Evolutionary conservation across 352 stramenopile species (phyloP).

Genomic region (Pythium biforme): DNA sequence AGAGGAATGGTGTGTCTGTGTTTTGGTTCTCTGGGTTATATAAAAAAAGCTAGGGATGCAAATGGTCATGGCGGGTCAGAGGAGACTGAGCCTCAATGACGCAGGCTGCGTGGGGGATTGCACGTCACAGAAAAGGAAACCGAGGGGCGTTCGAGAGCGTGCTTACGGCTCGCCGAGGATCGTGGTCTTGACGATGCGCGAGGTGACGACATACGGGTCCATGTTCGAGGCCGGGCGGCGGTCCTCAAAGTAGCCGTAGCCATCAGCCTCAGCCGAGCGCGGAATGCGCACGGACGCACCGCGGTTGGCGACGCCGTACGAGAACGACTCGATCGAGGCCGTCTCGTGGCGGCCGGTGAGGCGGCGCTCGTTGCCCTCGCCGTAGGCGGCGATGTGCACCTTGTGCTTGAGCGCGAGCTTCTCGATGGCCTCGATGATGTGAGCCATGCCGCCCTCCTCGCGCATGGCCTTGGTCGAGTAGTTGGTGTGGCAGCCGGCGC

Average conservation of each 20-base stretch:
- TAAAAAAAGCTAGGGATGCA: neutral
- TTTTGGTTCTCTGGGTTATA: constrained; percentile 2
- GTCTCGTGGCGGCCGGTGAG: constrained; percentile 97
- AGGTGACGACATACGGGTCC: constrained; percentile 97
- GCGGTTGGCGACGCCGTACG: constrained; percentile 97
- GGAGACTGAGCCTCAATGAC: neutral
- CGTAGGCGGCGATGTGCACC: constrained; percentile 97
- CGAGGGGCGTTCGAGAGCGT: too few relatives aligned
- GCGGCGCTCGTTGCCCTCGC: constrained; percentile 95
- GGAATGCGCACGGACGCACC: constrained; percentile 94
- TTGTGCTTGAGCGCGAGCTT: constrained; percentile 97
- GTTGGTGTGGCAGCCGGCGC: constrained; percentile 95
- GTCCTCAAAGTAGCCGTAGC: constrained; percentile 95
- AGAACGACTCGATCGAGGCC: constrained; percentile 95
- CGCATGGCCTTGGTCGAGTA: constrained; percentile 97
- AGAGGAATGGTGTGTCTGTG: neutral
- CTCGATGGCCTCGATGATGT: constrained; percentile 97
- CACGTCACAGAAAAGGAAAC: too few relatives aligned
- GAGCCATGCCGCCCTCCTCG: constrained; percentile 90
- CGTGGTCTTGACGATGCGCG: constrained; percentile 97
- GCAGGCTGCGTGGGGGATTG: too few relatives aligned
- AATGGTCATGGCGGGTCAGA: neutral
- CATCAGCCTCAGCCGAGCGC: constrained; percentile 84
- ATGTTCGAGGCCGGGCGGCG: constrained; percentile 97
- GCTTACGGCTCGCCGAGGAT: constrained; percentile 66